Percentiles rank a stretch among this genome's conserved stretches.
These are phyloP conservation scores for Komagataella mondaviorum DNA, from an alignment of 805 yeast genomes.

Conservation along the genomic window DNA sequence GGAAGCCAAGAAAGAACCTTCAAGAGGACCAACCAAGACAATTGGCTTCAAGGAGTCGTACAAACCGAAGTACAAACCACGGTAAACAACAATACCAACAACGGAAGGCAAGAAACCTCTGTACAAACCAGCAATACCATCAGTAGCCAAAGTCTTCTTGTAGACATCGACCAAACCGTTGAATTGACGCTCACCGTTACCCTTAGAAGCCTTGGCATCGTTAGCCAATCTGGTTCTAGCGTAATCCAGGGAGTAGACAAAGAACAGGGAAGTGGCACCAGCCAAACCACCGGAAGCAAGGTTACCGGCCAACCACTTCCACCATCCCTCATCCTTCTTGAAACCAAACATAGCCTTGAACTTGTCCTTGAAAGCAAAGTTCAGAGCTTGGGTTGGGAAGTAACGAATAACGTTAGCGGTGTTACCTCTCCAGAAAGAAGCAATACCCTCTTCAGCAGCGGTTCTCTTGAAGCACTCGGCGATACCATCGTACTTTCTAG, in stretches of 20 bases:
- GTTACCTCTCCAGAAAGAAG: constrained; percentile 98
- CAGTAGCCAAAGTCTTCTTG: constrained; percentile 89
- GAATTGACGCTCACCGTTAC: constrained; percentile 87
- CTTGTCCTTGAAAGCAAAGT: constrained; percentile 97
- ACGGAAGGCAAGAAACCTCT: constrained; percentile 99
- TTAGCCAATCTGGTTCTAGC: constrained; percentile 99
- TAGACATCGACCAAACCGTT: constrained; percentile 94
- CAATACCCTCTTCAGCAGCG: constrained; percentile 83
- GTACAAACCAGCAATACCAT: constrained; percentile 97
- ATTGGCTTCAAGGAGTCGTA: constrained; percentile 95
- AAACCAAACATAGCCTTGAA: constrained; percentile 92
- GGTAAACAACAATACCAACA: constrained; percentile 94
- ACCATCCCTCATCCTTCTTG: constrained; percentile 92
- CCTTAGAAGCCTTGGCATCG: constrained; percentile 86
- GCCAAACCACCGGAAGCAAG: constrained; percentile 98
- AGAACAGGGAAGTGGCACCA: constrained; percentile 89
- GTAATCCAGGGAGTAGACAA: constrained; percentile 94
- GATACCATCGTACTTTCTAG: constrained; percentile 80
- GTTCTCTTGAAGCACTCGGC: constrained; percentile 91
- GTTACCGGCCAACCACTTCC: constrained; percentile 94
- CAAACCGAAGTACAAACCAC: constrained; percentile 98
- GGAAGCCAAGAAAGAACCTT: constrained; percentile 90
- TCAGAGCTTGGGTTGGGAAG: constrained; percentile 98
- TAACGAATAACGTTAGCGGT: constrained; percentile 97
- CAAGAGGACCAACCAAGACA: constrained; percentile 85